Percentiles rank a stretch among this genome's conserved stretches.
phyloP scores from a whole-genome alignment of 345 rosid species.

The Bruguiera gymnorhiza region DNA sequence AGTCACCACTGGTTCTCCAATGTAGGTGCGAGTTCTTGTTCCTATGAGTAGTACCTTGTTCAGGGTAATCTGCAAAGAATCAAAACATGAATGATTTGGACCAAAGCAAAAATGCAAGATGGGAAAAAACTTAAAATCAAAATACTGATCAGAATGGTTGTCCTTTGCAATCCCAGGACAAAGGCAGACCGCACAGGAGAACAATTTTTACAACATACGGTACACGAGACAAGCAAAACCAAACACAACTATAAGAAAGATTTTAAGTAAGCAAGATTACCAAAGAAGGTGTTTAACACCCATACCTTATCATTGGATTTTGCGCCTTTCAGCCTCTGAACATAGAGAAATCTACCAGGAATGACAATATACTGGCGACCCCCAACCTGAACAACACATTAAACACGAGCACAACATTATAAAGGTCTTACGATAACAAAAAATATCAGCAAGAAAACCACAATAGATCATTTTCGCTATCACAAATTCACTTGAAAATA shows the following conservation, averaged over 20 bases:
- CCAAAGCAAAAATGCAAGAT: neutral
- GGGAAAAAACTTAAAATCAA: neutral
- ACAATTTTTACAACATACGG: neutral
- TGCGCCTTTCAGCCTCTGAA: constrained; percentile 90
- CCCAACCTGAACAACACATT: constrained; percentile 55
- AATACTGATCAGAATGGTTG: too few relatives aligned
- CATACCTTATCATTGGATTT: constrained; percentile 76
- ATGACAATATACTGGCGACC: constrained; percentile 84
- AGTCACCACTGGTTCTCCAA: constrained; percentile 88
- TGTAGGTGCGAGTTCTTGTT: constrained; percentile 72
- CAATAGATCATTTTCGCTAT: neutral
- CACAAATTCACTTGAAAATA: neutral
- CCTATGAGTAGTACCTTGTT: constrained; percentile 97
- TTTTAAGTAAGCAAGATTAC: neutral
- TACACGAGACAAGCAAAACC: neutral
- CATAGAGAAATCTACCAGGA: constrained; percentile 75
- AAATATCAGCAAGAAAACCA: neutral
- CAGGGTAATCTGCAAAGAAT: constrained; percentile 54
- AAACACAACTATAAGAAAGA: neutral
- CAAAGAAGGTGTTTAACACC: neutral
- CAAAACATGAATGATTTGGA: neutral
- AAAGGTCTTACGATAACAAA: neutral
- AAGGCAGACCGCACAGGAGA: neutral
- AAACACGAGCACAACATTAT: neutral
- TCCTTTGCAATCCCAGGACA: neutral